Base-by-base conservation (phyloP, 2,329 filamentous ascomycete species). In the Claviceps fusiformis region DNA sequence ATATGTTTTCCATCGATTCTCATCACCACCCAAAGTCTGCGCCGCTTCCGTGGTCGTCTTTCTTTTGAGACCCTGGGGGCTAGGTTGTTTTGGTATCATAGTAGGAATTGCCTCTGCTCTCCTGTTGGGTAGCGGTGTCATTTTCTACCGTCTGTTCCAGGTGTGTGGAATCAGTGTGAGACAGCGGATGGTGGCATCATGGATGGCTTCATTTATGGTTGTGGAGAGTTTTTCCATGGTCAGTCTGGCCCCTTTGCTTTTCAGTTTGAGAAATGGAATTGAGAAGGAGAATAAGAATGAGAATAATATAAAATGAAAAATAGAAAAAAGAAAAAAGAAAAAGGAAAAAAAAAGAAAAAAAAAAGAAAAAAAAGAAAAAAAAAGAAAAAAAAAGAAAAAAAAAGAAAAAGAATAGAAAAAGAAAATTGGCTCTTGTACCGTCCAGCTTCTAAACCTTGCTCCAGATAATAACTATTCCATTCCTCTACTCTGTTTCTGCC, bases 21-120 rank as follows among this genome's bases (percentile, higher is more conserved):
- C 77, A 58, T 74, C 71, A 5, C 76, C 83, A 47, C 74, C 75
- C 6, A 76, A 83, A 59, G 74, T 77, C 53, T 88, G 85, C 68
- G 82, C 86, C 61, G 82, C 81, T 29, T 82, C 81, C 6, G 72
- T 88, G 8, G 80, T 86, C 60, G 87, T 81, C 80, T 85, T 85
- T 58, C 71, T 86, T 46, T 17, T 41, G 39, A 73, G 78, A 55
- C 74, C 72, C 60, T 87, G 82, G 68, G 75, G 80, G n/a, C 64
- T 75, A 15, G 75, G 77, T 5, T 78, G 76, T 56, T 77, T 87
- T 55, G 72, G 72, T 10, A 63, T 85, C 1, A 64, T 86, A 11
- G 66, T 76, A 27, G 63, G 72, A 24, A 72, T 84, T 47, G 69
- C 75, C n/a, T 65, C 73, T 41, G 63, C 76, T 29, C 68, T 86